A percentile compares a stretch with the other conserved stretches of the same genome.
phyloP scores from a whole-genome alignment of 805 yeast species.

The Starmerella apicola region DNA sequence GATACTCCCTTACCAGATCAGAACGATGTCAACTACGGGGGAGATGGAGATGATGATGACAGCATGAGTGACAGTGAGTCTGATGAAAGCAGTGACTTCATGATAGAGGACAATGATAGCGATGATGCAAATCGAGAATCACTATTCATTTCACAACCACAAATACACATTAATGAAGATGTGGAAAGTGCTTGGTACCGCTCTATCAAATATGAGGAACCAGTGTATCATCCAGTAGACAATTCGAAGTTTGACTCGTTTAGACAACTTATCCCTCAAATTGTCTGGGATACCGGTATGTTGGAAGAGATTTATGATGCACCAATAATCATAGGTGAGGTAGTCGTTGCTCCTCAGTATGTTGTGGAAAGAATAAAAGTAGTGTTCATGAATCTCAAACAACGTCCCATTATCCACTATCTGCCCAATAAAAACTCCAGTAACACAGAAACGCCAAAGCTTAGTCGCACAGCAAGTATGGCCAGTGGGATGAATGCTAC shows the following conservation, averaged over 20 bases:
- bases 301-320: conserved; percentile 14
- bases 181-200: conserved; percentile 7
- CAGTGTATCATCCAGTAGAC: conserved; percentile 5
- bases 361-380: conserved; percentile 6
- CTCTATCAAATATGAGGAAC: not conserved
- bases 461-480: not conserved
- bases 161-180: not conserved
- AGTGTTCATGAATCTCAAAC: conserved; percentile 4
- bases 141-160: not conserved
- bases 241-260: conserved; percentile 17
- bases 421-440: no score
- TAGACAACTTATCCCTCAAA: conserved; percentile 24
- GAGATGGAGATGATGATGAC: not conserved
- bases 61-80: not conserved
- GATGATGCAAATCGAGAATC: not conserved
- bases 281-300: conserved; percentile 29
- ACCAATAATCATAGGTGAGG: conserved; percentile 8
- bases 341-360: conserved; percentile 3
- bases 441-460: not conserved
- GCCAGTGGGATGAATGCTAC: not conserved
- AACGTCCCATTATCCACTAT: not conserved
- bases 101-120: not conserved
- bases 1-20: conserved; percentile 5
- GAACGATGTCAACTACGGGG: not conserved
- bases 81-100: not conserved